phyloP scores from a whole-genome alignment of 2,329 filamentous ascomycete genomes.

The Arthroderma sp. region DNA sequence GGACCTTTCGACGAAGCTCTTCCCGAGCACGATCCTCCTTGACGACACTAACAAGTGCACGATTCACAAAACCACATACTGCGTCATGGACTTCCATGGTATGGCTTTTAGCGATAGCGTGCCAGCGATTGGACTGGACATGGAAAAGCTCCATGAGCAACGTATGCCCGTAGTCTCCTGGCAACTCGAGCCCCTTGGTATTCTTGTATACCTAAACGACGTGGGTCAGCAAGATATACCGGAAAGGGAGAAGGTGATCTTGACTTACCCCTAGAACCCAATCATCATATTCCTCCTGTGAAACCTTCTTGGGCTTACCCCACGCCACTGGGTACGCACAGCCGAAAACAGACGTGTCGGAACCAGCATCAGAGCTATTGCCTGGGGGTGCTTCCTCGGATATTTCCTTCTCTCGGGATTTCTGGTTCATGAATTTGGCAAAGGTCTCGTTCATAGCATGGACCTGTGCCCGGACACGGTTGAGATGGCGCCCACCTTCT shows the following conservation, averaged over 20 bases:
- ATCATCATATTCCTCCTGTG: background rate
- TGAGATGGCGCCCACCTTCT: background rate
- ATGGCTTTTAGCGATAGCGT: conserved; percentile 9
- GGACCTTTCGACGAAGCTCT: background rate
- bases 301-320: background rate
- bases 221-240: no score
- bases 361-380: no score
- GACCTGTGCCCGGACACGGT: background rate
- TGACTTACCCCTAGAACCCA: background rate
- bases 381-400: no score
- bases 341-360: no score
- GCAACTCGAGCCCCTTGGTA: conserved; percentile 15
- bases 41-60: background rate
- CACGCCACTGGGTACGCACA: no score
- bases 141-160: conserved; percentile 16
- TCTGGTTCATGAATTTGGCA: background rate
- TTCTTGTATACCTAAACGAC: background rate
- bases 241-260: no score
- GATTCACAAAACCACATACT: conserved; percentile 1
- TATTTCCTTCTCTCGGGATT: no score
- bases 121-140: conserved; percentile 16
- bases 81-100: conserved; percentile 3
- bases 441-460: background rate
- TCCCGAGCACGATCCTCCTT: background rate
- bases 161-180: conserved; percentile 17